These are phyloP conservation scores for Albatrellus ellisii DNA, from an alignment of 768 basidiomycete genomes.

Conservation along the genomic window DNA sequence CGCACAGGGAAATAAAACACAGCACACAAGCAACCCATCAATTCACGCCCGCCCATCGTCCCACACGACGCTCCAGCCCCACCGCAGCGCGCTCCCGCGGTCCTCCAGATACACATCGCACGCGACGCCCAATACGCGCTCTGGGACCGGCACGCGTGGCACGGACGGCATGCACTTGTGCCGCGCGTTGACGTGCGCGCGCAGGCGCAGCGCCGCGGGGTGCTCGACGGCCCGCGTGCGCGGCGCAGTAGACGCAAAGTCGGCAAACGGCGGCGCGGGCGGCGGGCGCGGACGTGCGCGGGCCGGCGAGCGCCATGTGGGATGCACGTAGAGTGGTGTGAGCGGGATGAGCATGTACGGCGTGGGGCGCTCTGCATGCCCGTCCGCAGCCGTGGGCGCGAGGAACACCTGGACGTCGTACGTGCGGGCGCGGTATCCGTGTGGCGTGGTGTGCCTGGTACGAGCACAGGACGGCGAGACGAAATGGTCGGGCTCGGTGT, in stretches of 20 bases:
- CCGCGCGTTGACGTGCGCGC: constrained; percentile 48
- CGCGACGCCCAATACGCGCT: constrained; percentile 8
- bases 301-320: neutral
- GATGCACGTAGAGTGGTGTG: constrained; percentile 2
- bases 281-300: constrained; percentile 18
- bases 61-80: constrained; percentile 13
- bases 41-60: constrained; percentile 3
- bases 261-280: constrained; percentile 26
- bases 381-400: neutral
- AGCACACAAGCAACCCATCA: neutral
- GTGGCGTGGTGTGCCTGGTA: constrained; percentile 23
- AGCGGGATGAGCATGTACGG: constrained; percentile 9
- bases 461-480: constrained; percentile 4
- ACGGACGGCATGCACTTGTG: constrained; percentile 47
- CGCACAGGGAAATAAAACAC: neutral
- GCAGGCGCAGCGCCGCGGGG: constrained; percentile 23
- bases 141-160: constrained; percentile 28
- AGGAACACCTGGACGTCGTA: neutral
- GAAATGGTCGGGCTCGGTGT: constrained; percentile 12
- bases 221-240: constrained; percentile 15
- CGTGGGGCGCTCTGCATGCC: neutral
- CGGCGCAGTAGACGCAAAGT: constrained; percentile 5
- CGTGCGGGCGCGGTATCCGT: constrained; percentile 30
- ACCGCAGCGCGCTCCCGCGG: constrained; percentile 10
- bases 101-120: neutral